Base-by-base conservation (phyloP, 495 filamentous ascomycete species). In the Podospora didyma region DNA sequence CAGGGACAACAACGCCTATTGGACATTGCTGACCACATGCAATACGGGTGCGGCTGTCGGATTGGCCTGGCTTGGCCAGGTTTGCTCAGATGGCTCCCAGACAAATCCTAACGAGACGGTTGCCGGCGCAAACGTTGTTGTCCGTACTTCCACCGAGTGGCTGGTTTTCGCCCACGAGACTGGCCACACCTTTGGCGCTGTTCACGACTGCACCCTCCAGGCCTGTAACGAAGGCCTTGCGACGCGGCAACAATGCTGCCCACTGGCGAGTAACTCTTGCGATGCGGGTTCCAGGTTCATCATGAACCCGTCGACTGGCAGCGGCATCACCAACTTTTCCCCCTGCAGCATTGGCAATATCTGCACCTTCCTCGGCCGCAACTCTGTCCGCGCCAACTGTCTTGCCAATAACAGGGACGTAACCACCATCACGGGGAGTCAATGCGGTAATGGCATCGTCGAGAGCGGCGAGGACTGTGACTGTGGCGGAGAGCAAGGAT, bases 371-470 rank as follows among this genome's bases (percentile, higher is more conserved):
- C 79, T 98, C 51, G 83, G 81, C 46, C 84, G 88, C 49, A 90
- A 89, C 63, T 87, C 85, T 57, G 87, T 94, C 68, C 88, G 87
- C 41, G 85, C 82, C 6, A 70, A 60, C 24, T 97, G 95, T 73
- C 76, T 98, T 19, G 83, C 82, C 14, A 84, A 88, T 65, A 98
- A 98, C 72, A 82, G 82, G 59, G 86, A 86, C 56, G 85, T 98
- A 17, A 77, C 79, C n/a, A 93, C 89, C n/a, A 89, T 95, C 66
- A 89, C 85, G 1, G 88, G 88, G 61, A 86, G 86, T 56, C 85
- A 90, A 64, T 98, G 94, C 68, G 94, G 94, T 49, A 98, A 98
- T 70, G 94, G 94, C 46, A 97, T 98, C 58, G 95, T 98, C 41
- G 94, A 98, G 70, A 71, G 79, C 10, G 94, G 90, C 59, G 94